phyloP scores from a whole-genome alignment of 148 eudicot species.

The Agrostemma githago region DNA sequence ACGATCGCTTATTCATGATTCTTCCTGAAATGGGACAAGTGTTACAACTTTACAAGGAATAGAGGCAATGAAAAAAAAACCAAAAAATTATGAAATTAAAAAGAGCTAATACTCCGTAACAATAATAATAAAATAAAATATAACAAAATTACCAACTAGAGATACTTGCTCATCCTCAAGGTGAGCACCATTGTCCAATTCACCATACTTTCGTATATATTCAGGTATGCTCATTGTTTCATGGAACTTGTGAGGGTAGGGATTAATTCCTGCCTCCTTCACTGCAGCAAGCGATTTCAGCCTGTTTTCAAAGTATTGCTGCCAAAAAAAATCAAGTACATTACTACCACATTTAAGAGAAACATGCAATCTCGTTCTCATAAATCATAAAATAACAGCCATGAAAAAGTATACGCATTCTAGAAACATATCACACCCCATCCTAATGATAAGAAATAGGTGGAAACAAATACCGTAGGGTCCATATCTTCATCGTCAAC shows the following conservation, averaged over 20 bases:
- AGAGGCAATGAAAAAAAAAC: background rate
- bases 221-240: conserved; percentile 47
- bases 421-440: background rate
- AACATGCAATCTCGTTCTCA: background rate
- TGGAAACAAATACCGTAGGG: conserved; percentile 54
- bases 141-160: conserved; percentile 53
- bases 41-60: background rate
- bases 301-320: conserved; percentile 91
- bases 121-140: background rate
- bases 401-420: background rate
- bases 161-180: conserved; percentile 60
- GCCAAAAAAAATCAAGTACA: conserved; percentile 24
- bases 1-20: conserved; percentile 81
- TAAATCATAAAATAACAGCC: background rate
- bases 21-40: conserved; percentile 46
- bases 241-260: conserved; percentile 86
- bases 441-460: background rate
- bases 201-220: conserved; percentile 56
- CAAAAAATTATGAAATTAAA: background rate
- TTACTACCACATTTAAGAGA: background rate
- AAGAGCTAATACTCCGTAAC: no score
- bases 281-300: conserved; percentile 57
- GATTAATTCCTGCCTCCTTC: conserved; percentile 68
- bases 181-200: conserved; percentile 56
- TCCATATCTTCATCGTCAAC: conserved; percentile 94